phyloP scores from a whole-genome alignment of 2,329 filamentous ascomycete genomes.

The Lachnellula willkommii region DNA sequence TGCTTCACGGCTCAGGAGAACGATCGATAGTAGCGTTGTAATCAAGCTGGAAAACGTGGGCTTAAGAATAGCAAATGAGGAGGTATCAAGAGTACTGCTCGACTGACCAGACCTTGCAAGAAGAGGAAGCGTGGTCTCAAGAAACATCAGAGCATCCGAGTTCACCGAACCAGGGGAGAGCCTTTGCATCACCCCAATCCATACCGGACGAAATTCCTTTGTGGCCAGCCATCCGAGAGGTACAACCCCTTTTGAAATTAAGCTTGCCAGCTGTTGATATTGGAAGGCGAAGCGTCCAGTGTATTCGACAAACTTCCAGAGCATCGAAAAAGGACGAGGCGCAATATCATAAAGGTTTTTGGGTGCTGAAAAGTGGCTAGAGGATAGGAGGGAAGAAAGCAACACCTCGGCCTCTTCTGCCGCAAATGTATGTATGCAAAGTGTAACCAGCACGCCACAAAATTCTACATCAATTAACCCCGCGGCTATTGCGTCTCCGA shows the following conservation, averaged over 20 bases:
- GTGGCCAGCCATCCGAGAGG: constrained; percentile 43
- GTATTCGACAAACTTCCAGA: constrained; percentile 33
- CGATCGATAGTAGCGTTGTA: constrained; percentile 37
- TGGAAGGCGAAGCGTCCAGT: constrained; percentile 32
- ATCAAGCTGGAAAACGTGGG: constrained; percentile 40
- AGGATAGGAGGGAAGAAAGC: constrained; percentile 33
- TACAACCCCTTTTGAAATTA: constrained; percentile 35
- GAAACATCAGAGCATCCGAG: constrained; percentile 35
- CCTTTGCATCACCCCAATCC: constrained; percentile 35
- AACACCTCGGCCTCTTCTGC: constrained; percentile 39
- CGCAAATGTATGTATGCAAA: constrained; percentile 37
- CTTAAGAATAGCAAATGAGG: constrained; percentile 18
- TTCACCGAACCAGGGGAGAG: constrained; percentile 32
- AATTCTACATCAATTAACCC: constrained; percentile 40
- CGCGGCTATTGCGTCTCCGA: constrained; percentile 39
- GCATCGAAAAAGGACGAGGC: constrained; percentile 31
- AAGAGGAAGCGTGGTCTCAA: constrained; percentile 33
- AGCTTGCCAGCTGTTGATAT: constrained; percentile 34
- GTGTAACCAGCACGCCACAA: constrained; percentile 36
- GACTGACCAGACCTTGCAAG: constrained; percentile 11
- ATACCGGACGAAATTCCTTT: constrained; percentile 37
- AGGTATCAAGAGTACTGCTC: background rate
- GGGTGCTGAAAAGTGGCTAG: constrained; percentile 35
- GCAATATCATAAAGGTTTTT: constrained; percentile 26
- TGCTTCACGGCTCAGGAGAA: constrained; percentile 26